A percentile compares a stretch with the other conserved stretches of the same genome.
Evolutionary conservation across 805 yeast species (phyloP).

Genomic region (Hanseniaspora opuntiae): DNA sequence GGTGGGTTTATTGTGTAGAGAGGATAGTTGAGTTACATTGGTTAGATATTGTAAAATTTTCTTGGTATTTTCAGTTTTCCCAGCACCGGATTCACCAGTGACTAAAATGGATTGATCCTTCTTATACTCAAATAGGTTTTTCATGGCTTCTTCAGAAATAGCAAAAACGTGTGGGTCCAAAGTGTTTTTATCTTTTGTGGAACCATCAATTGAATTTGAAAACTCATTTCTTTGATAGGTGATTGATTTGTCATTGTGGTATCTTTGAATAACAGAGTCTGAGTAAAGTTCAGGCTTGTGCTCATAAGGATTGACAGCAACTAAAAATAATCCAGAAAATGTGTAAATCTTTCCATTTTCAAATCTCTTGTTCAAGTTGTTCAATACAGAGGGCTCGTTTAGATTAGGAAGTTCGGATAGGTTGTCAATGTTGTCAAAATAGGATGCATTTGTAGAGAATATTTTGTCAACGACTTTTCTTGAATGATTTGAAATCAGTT

Average conservation of each 20-base stretch:
- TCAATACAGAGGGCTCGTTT: conserved; percentile 89
- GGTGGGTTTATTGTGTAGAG: conserved; percentile 3
- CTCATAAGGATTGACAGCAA: conserved; percentile 87
- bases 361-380: conserved; percentile 69
- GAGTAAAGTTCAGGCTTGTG: conserved; percentile 55
- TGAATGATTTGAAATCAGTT: conserved; percentile 10
- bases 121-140: conserved; percentile 51
- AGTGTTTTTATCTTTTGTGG: not conserved
- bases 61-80: conserved; percentile 94
- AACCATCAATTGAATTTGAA: not conserved
- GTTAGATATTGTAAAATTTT: conserved; percentile 86
- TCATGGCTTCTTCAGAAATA: conserved; percentile 72
- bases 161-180: conserved; percentile 78
- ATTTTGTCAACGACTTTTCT: conserved; percentile 10
- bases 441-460: conserved; percentile 56
- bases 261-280: conserved; percentile 38
- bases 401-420: conserved; percentile 91
- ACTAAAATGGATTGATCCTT: conserved; percentile 83
- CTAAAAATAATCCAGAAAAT: conserved; percentile 86
- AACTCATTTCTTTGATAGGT: not conserved
- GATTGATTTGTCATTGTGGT: conserved; percentile 33
- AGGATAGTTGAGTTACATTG: conserved; percentile 41
- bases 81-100: conserved; percentile 99
- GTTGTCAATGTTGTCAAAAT: conserved; percentile 81
- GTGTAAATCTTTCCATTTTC: conserved; percentile 72